Percentiles rank a stretch among this genome's conserved stretches.
phyloP scores from a whole-genome alignment of 208 protist genomes.

The Trypanosoma caninum region DNA sequence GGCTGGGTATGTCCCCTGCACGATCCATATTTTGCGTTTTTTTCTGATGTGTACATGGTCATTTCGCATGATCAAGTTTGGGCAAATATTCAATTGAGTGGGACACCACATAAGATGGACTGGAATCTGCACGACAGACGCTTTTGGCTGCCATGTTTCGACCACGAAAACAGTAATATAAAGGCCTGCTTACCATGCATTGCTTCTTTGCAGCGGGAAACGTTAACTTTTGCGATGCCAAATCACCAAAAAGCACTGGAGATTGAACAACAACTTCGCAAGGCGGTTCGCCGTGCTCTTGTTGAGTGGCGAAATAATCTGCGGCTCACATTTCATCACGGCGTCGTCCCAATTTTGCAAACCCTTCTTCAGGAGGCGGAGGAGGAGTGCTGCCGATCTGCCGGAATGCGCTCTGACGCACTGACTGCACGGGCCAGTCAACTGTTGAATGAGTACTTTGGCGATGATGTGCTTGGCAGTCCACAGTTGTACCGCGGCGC shows the following conservation, averaged over 20 bases:
- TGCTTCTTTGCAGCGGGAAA: slow-evolving; percentile 60
- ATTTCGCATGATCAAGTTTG: slow-evolving; percentile 77
- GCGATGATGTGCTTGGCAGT: slow-evolving; percentile 25
- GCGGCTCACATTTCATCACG: slow-evolving; percentile 50
- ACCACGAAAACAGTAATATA: slow-evolving; percentile 31
- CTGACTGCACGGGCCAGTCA: slow-evolving; percentile 36
- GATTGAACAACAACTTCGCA: slow-evolving; percentile 63
- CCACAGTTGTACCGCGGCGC: not conserved
- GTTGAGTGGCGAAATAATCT: slow-evolving; percentile 66
- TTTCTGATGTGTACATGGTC: slow-evolving; percentile 71
- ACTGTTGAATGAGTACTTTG: slow-evolving; percentile 62
- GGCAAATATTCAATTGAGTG: slow-evolving; percentile 79
- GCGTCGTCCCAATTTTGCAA: slow-evolving; percentile 49
- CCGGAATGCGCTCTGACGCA: slow-evolving; percentile 30
- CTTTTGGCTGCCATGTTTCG: slow-evolving; percentile 77
- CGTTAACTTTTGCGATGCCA: slow-evolving; percentile 39
- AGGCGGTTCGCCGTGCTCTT: slow-evolving; percentile 38
- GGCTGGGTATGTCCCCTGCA: slow-evolving; percentile 40
- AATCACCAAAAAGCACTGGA: slow-evolving; percentile 37
- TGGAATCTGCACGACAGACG: slow-evolving; percentile 57
- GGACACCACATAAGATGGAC: slow-evolving; percentile 71
- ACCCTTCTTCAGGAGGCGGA: slow-evolving; percentile 54
- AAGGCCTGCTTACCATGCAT: slow-evolving; percentile 36
- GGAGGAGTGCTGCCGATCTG: slow-evolving; percentile 51
- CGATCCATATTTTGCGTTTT: slow-evolving; percentile 45